Conservation (phyloP, 1,284 basidiomycete species). For the Laetiporus sulphureus region DNA sequence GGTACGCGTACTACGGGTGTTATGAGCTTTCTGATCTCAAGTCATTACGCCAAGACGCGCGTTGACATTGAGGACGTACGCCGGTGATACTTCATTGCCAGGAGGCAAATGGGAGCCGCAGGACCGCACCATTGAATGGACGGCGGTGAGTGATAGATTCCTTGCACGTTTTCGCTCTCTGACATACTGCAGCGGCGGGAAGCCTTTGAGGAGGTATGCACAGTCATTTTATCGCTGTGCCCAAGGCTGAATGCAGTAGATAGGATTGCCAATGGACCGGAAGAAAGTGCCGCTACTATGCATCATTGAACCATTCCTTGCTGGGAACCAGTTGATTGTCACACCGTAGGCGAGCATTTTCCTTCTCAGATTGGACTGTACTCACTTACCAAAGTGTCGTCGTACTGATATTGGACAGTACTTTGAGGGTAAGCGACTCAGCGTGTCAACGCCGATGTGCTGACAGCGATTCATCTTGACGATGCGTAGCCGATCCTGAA, state of each 20-base stretch:
- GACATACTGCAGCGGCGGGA: slow-evolving; percentile 52
- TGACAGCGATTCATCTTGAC: too few species aligned
- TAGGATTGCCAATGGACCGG: slow-evolving; percentile 70
- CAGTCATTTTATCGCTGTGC: background rate
- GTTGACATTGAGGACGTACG: slow-evolving; percentile 63
- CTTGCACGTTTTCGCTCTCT: background rate
- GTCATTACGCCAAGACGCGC: slow-evolving; percentile 48
- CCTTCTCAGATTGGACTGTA: slow-evolving; percentile 1
- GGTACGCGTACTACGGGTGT: slow-evolving; percentile 19
- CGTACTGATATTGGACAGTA: slow-evolving; percentile 72
- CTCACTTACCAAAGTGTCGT: slow-evolving; percentile 50
- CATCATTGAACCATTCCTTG: slow-evolving; percentile 69
- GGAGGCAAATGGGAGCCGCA: slow-evolving; percentile 72
- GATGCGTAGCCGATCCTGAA: slow-evolving; percentile 68
- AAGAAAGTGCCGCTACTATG: slow-evolving; percentile 67
- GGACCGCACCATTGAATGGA: slow-evolving; percentile 67
- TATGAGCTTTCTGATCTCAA: background rate
- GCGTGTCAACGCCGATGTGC: too few species aligned
- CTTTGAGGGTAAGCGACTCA: slow-evolving; percentile 41
- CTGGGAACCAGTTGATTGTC: slow-evolving; percentile 66
- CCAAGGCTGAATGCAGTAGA: slow-evolving; percentile 35
- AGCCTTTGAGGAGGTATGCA: slow-evolving; percentile 63
- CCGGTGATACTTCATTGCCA: slow-evolving; percentile 79
- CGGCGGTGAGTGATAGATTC: slow-evolving; percentile 53
- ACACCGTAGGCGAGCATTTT: slow-evolving; percentile 81